Conservation (phyloP, 2,329 filamentous ascomycete species). For the Cladophialophora carrionii region DNA sequence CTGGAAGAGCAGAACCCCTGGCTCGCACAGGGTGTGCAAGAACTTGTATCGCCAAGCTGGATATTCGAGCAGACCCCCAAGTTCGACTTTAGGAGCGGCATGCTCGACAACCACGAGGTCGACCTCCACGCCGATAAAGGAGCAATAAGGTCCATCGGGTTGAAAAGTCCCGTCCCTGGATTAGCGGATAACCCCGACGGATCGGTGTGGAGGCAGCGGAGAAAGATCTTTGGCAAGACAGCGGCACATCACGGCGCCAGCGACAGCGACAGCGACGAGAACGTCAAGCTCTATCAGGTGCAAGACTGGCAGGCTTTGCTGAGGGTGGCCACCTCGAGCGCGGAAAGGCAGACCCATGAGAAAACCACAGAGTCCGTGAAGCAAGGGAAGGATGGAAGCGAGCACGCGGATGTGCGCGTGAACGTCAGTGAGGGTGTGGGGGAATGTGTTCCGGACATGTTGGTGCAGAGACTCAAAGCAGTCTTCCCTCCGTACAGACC, state of each 20-base stretch:
- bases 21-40: constrained; percentile 29
- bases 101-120: constrained; percentile 27
- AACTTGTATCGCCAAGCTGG: constrained; percentile 35
- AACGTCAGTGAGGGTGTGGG: not conserved
- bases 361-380: not conserved
- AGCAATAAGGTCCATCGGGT: constrained; percentile 18
- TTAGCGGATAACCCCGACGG: not conserved
- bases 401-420: not conserved
- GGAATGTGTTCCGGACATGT: constrained; percentile 6
- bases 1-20: constrained; percentile 15
- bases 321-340: no score
- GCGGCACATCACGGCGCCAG: not conserved
- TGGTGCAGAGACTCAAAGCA: constrained; percentile 21
- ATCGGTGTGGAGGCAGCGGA: constrained; percentile 3
- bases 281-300: not conserved
- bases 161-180: constrained; percentile 5
- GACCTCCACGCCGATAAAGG: constrained; percentile 32
- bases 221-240: not conserved
- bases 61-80: constrained; percentile 35
- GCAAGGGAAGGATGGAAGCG: not conserved
- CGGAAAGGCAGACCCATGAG: not conserved
- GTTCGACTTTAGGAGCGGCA: constrained; percentile 33
- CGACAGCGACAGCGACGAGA: not conserved
- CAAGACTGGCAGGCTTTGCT: not conserved
- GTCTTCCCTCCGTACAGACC: constrained; percentile 18